Base-by-base conservation (phyloP, 371 early-diverging fungal genomes). In the Apophysomyces variabilis region DNA sequence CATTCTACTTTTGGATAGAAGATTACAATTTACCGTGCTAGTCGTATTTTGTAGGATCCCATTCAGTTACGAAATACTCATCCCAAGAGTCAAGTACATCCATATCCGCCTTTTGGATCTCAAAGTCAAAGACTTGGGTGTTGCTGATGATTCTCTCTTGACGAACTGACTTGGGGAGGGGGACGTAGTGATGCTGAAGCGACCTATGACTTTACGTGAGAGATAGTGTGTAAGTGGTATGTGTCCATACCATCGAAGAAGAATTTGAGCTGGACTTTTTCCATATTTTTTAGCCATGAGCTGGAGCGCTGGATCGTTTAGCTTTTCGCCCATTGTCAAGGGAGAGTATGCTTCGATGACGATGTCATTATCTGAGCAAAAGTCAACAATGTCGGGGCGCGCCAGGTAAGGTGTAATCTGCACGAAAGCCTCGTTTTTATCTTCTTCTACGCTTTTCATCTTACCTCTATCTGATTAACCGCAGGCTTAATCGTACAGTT, bases 391-490 rank as follows among this genome's bases (percentile, higher is more conserved):
- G 9, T 85, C 81, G 9, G 70, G 58, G n/a, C 80, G 82, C 7
- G 74, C 70, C 11, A 73, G 66, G 70, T 68, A 74, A 1, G 70
- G 74, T 44, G 71, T 70, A 38, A 70, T 61, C 70, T 74, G 16
- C 47, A 58, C 21, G 32, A 50, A 21, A 43, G 7, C 43, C n/a
- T 13, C 21, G 61, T 35, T 13, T 26, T 14, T 21, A 45, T 32
- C 38, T 8, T 44, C 61, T 36, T 16, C 45, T 61, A 41, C 50
- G 8, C 21, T 35, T 9, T 18, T 35, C 14, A 35, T 35, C 38
- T 66, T 72, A 80, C 85, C 80, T 92, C 92, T 62, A 91, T 77
- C 72, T 92, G 92, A 60, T 85, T 85, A 21, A 89, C 77, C 11
- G 76, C 86, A 16, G 93, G 93, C 60, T 83, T 85, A 64, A 88